Percentiles rank a stretch among this genome's conserved stretches.
Conservation (phyloP, 73 alveolate genomes). For the Tetrahymena thermophila region DNA sequence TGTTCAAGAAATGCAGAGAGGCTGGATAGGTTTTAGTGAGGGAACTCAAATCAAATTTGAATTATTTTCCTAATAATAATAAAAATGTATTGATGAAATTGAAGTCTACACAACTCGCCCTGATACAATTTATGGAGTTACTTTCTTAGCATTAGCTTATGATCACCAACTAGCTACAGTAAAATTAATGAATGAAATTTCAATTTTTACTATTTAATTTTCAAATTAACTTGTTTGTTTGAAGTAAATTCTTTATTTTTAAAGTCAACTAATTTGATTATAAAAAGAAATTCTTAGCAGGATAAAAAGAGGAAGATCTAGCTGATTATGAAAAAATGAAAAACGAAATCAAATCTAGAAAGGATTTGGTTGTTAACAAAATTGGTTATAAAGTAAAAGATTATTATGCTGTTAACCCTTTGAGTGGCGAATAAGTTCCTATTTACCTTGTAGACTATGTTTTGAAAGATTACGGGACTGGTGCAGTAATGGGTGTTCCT, state of each 20-base stretch:
- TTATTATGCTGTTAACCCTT: slow-evolving; percentile 35
- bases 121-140: slow-evolving; percentile 51
- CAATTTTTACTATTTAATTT: neutral
- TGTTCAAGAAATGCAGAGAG: slow-evolving; percentile 53
- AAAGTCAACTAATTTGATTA: neutral
- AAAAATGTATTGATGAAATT: neutral
- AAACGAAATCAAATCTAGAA: neutral
- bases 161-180: slow-evolving; percentile 25
- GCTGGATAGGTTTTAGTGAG: slow-evolving; percentile 65
- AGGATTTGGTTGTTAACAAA: neutral
- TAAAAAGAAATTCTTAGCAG: neutral
- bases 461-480: slow-evolving; percentile 50
- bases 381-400: neutral
- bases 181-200: neutral
- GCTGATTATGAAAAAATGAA: neutral
- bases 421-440: slow-evolving; percentile 46
- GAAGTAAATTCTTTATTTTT: no score
- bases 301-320: neutral
- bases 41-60: slow-evolving; percentile 44
- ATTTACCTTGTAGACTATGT: slow-evolving; percentile 49
- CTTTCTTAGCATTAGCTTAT: slow-evolving; percentile 48
- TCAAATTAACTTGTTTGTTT: no score
- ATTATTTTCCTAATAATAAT: neutral
- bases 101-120: slow-evolving; percentile 50
- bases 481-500: slow-evolving; percentile 67